These are phyloP conservation scores for Sanguinoderma infundibulare DNA, from an alignment of 1,284 basidiomycete genomes.

Conservation along the genomic window DNA sequence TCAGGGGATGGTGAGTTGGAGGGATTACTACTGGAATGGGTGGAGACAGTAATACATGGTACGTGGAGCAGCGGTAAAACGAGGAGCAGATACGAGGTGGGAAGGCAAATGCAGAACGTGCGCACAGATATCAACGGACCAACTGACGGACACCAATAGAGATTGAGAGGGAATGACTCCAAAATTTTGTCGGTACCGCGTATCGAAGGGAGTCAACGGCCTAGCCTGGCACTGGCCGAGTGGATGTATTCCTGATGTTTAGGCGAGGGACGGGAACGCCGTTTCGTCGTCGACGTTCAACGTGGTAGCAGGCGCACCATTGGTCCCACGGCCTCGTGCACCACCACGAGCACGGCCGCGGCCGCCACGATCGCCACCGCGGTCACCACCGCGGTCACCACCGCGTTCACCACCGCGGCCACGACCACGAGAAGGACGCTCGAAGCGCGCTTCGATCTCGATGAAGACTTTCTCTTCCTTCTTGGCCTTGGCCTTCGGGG, in stretches of 20 bases:
- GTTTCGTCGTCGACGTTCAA: slow-evolving; percentile 78
- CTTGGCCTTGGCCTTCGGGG: slow-evolving; percentile 67
- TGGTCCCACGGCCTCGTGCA: slow-evolving; percentile 47
- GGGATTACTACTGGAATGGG: slow-evolving; percentile 23
- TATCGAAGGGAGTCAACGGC: slow-evolving; percentile 14
- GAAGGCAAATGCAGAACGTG: slow-evolving; percentile 17
- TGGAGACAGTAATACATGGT: slow-evolving; percentile 17
- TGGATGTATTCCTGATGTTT: slow-evolving; percentile 27
- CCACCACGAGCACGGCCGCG: slow-evolving; percentile 43
- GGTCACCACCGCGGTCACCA: slow-evolving; percentile 36
- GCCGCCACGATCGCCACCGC: slow-evolving; percentile 44
- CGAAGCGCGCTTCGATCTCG: slow-evolving; percentile 80
- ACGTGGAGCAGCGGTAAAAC: slow-evolving; percentile 16
- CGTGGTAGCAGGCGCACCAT: slow-evolving; percentile 38
- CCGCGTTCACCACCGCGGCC: slow-evolving; percentile 50
- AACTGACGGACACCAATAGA: slow-evolving; percentile 7
- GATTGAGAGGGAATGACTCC: slow-evolving; percentile 19
- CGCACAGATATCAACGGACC: slow-evolving; percentile 22
- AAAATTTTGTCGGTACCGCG: slow-evolving; percentile 22
- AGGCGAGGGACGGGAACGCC: slow-evolving; percentile 86
- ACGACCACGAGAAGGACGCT: slow-evolving; percentile 68
- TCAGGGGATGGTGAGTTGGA: slow-evolving; percentile 26
- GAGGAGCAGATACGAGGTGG: slow-evolving; percentile 21
- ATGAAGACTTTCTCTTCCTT: slow-evolving; percentile 81
- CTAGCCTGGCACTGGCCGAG: slow-evolving; percentile 6